Evolutionary conservation across 2,329 filamentous ascomycete species (phyloP), one percentile per base, ranked within the genome.

Genomic region (Falciphora oryzae): DNA sequence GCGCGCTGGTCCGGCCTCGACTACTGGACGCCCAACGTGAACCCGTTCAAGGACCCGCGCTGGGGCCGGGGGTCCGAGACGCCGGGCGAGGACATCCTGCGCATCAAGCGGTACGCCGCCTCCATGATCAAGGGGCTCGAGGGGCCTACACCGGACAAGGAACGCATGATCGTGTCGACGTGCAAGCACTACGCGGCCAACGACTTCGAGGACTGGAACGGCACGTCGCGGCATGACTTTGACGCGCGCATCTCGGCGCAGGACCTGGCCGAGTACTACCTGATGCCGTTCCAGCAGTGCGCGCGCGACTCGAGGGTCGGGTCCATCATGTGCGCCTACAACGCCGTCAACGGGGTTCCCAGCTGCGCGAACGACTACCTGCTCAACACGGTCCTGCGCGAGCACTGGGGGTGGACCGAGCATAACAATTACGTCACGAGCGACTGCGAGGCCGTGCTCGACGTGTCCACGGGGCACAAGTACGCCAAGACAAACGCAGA

Each of bases 1-100:
- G 68, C 61, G 25, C 71, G 70, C 13, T 66, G 68, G 14, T 70
- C 73, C 5, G 73, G 73, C 0, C 72, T 85, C 6, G 80, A 87
- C 70, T 86, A 79, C 69, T 89, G 85, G 82, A 86, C 87, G 0
- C 87, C 88, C 0, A 89, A 89, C 69, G 86, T 89, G 72, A 89
- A 89, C 68, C 80, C 83, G 0, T 89, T 83, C 75, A 81, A 81
- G 57, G 85, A 88, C 70, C 85, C 86, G 0, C 75, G 86, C 27
- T 87, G 85, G 85, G 85, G 85, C 1, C 77, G 85, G 6, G 85
- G 85, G 0, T 79, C 82, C 67, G 83, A 88, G 64, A 72, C 71
- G 0, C 71, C 73, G 0, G 70, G 73, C 3, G 71, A 74, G 63
- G 72, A 73, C 56, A 28, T 61, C 7, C 68, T 67, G 64, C 70